Evolutionary conservation across 2,329 filamentous ascomycete genomes (phyloP), one percentile per base, ranked within the genome.

Genomic region (Simplicillium aogashimaense): DNA sequence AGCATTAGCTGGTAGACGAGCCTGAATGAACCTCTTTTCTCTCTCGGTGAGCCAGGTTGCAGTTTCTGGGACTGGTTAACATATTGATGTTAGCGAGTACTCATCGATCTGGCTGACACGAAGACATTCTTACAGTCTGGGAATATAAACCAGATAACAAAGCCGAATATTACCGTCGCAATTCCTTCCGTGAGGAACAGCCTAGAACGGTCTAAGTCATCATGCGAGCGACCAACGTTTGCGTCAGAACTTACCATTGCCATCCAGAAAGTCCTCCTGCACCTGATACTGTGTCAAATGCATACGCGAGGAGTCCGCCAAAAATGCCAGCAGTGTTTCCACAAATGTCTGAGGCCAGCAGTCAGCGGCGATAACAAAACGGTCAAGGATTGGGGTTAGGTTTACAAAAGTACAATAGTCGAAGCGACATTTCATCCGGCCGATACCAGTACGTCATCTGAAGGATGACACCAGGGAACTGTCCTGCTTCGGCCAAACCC

Each of bases 131-230:
- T 50, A 70, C 67, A 74, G 46, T 77, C 70, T 0, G 72, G 72
- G 0, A 78, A 57, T 0, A 70, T 40, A 38, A 77, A 74, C 55
- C 68, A 74, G 11, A 75, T 63, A 5, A 61, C 49, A 4, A 70
- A 49, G 7, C 71, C 68, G 1, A 69, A 36, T 2, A 68, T 37
- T 7, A 74, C 55, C 0, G 71, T 75, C 11, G 60, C 50, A 18
- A 69, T 53, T 3, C 69, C 70, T 50, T 75, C 69, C 5, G 54
- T 49, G 1, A 66, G 45, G 41, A 67, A 62, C 2, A 67, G 43
- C 63, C 59, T 53, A 41, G 51, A 44, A 46, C 63, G 45, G 5
- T 14, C 9, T 35, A 11, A 35, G 33, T 6, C 14, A 12, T 17
- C 15, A 14, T 12, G 9, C 14, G 15, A 6, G 31, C n/a, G 31